These are phyloP conservation scores for Coleophoma eucalyptorum DNA, from an alignment of 2,329 filamentous ascomycete species.

Conservation along the genomic window DNA sequence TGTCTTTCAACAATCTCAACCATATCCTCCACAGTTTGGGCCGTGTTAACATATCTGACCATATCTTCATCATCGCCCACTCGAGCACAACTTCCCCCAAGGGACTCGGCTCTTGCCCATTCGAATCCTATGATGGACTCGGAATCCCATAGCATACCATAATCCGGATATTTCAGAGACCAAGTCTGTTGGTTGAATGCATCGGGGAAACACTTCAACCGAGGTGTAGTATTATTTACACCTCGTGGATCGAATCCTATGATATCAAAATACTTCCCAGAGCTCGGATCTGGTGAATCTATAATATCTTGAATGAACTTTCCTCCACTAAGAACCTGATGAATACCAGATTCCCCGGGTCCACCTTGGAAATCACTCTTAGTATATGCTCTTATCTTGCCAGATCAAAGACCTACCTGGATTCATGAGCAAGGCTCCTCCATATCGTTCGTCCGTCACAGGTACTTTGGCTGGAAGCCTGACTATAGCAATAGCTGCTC, in stretches of 20 bases:
- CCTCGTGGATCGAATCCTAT: constrained; percentile 37
- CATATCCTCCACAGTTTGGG: constrained; percentile 44
- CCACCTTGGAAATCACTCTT: constrained; percentile 18
- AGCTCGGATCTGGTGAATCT: constrained; percentile 9
- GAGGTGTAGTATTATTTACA: constrained; percentile 30
- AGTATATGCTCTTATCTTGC: no score
- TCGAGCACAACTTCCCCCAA: constrained; percentile 18
- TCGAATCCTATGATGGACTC: constrained; percentile 6
- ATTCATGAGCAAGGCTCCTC: constrained; percentile 35
- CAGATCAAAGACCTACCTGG: constrained; percentile 22
- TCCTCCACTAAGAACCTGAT: constrained; percentile 19
- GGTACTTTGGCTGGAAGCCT: constrained; percentile 32
- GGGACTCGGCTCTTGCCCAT: constrained; percentile 17
- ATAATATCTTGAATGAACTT: constrained; percentile 23
- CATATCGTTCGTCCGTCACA: constrained; percentile 30
- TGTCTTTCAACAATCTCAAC: constrained; percentile 41
- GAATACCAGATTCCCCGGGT: constrained; percentile 32
- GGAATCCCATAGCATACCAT: constrained; percentile 10
- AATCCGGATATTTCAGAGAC: constrained; percentile 10
- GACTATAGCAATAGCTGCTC: constrained; percentile 33
- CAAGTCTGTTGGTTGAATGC: constrained; percentile 7
- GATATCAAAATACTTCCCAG: constrained; percentile 29
- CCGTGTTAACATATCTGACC: constrained; percentile 36
- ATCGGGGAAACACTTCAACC: constrained; percentile 28
- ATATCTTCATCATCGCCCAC: constrained; percentile 17